phyloP scores from a whole-genome alignment of 768 basidiomycete genomes.

The Brasilioporus rufonigricans region DNA sequence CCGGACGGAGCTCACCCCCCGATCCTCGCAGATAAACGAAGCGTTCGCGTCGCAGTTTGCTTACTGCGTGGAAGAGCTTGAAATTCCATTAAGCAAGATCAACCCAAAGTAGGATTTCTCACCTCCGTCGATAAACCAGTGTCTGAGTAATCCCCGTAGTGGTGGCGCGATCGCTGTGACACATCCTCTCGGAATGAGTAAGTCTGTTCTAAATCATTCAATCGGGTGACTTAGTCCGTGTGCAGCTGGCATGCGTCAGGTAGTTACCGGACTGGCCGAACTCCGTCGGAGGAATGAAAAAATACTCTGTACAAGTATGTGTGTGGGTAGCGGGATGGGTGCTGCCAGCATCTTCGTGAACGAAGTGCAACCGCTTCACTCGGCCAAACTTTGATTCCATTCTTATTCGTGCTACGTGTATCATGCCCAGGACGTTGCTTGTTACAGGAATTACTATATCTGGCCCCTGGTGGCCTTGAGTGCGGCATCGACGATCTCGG shows the following conservation, averaged over 20 bases:
- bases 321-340: conserved; percentile 87
- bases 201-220: conserved; percentile 20
- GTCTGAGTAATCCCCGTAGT: conserved; percentile 36
- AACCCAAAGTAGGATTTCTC: conserved; percentile 69
- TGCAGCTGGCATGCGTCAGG: conserved; percentile 79
- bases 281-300: conserved; percentile 65
- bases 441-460: not conserved
- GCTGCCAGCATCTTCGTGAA: conserved; percentile 80
- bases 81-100: conserved; percentile 74
- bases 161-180: conserved; percentile 85
- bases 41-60: conserved; percentile 93
- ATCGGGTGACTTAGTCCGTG: conserved; percentile 13
- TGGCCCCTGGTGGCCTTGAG: conserved; percentile 31
- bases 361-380: conserved; percentile 39
- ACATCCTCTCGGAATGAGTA: conserved; percentile 85
- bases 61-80: conserved; percentile 83
- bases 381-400: conserved; percentile 25
- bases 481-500: conserved; percentile 60
- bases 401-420: not conserved
- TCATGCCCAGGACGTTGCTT: not conserved
- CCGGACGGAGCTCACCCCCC: not conserved
- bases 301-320: conserved; percentile 81
- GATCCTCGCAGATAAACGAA: conserved; percentile 65
- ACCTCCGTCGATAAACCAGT: not conserved
- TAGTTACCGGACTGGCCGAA: conserved; percentile 85